These are phyloP conservation scores for Kwoniella sp. DNA, from an alignment of 768 basidiomycete genomes.

Conservation along the genomic window DNA sequence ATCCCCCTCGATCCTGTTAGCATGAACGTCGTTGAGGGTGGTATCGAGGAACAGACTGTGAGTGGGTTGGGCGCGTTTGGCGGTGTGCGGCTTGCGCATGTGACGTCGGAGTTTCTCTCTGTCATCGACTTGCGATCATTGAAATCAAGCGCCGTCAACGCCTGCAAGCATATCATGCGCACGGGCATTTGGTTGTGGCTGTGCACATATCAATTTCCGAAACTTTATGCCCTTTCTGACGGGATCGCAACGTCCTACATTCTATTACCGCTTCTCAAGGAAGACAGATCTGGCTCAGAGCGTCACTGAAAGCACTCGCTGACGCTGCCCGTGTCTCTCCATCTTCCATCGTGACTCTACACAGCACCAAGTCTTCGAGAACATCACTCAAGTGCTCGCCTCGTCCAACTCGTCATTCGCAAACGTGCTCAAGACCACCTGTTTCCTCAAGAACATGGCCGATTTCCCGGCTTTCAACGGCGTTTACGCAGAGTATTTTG, in stretches of 20 bases:
- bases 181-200: too few relatives aligned
- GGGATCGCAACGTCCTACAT: too few relatives aligned
- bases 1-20: conserved; percentile 78
- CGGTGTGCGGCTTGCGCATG: not conserved
- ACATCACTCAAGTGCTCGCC: conserved; percentile 79
- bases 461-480: conserved; percentile 83
- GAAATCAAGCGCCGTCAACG: too few relatives aligned
- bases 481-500: conserved; percentile 82
- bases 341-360: not conserved
- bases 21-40: conserved; percentile 73
- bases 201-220: too few relatives aligned
- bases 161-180: too few relatives aligned
- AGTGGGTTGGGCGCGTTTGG: conserved; percentile 29
- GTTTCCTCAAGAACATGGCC: conserved; percentile 89
- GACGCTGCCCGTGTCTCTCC: not conserved
- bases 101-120: too few relatives aligned
- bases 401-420: conserved; percentile 76
- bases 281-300: not conserved
- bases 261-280: too few relatives aligned
- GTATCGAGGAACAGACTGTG: conserved; percentile 72
- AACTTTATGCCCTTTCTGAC: too few relatives aligned
- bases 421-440: conserved; percentile 89
- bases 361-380: conserved; percentile 77
- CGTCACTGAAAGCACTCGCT: not conserved
- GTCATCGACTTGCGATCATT: too few relatives aligned